These are phyloP conservation scores for Hypoxylon lenormandii DNA, from an alignment of 495 filamentous ascomycete genomes.

Conservation along the genomic window DNA sequence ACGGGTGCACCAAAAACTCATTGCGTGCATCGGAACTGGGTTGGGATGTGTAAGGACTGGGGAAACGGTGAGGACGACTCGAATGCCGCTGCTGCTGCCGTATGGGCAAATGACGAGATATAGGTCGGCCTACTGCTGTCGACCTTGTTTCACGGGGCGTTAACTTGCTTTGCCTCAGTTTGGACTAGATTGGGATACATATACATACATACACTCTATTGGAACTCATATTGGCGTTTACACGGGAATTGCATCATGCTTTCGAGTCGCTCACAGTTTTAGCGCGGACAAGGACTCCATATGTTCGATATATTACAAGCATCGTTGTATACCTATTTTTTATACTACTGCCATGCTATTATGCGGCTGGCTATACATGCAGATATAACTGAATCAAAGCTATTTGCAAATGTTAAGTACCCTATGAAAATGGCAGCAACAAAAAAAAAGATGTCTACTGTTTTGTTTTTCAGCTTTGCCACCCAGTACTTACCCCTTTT, in stretches of 20 bases:
- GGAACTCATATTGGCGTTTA: conserved; percentile 26
- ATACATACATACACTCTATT: too few species aligned
- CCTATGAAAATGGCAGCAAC: neutral
- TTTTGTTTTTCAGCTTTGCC: neutral
- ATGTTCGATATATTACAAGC: conserved; percentile 13
- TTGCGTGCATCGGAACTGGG: conserved; percentile 57
- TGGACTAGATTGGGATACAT: conserved; percentile 46
- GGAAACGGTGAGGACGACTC: conserved; percentile 16
- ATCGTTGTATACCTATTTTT: conserved; percentile 15
- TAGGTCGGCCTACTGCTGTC: conserved; percentile 24
- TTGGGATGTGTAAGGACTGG: conserved; percentile 60
- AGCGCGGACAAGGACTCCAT: conserved; percentile 20
- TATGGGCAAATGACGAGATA: conserved; percentile 49
- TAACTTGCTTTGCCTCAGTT: conserved; percentile 17
- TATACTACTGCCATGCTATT: neutral
- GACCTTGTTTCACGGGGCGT: conserved; percentile 10
- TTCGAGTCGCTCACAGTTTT: conserved; percentile 1
- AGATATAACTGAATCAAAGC: conserved; percentile 28
- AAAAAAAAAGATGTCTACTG: neutral
- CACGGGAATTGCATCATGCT: conserved; percentile 15
- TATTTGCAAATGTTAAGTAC: conserved; percentile 6
- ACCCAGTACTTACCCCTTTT: neutral
- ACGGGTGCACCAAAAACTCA: conserved; percentile 39
- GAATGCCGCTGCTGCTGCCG: neutral
- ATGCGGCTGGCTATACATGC: neutral